phyloP scores from a whole-genome alignment of 2,329 filamentous ascomycete genomes.

The Trichocomaceae sp. region DNA sequence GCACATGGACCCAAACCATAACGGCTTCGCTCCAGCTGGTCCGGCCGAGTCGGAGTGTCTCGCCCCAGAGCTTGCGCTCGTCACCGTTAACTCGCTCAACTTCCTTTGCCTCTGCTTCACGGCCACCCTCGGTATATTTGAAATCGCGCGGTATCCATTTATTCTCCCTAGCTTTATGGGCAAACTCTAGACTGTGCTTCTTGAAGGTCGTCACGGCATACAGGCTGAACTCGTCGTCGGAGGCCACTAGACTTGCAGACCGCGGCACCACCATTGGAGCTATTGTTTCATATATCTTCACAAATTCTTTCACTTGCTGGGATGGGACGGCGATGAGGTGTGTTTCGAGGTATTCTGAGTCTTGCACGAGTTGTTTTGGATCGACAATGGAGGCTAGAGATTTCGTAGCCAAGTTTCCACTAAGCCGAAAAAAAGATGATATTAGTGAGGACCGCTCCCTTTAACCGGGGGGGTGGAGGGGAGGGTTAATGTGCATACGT shows the following conservation, averaged over 20 bases:
- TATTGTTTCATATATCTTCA: constrained; percentile 81
- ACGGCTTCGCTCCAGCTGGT: constrained; percentile 95
- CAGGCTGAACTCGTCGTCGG: constrained; percentile 83
- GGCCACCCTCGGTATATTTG: constrained; percentile 83
- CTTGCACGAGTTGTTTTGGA: constrained; percentile 69
- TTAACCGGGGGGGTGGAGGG: too few relatives aligned
- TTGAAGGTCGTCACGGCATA: constrained; percentile 91
- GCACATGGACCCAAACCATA: constrained; percentile 91
- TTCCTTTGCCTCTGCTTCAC: constrained; percentile 82
- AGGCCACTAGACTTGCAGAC: constrained; percentile 69
- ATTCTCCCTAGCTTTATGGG: constrained; percentile 84
- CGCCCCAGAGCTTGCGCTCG: constrained; percentile 86
- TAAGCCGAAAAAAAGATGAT: constrained; percentile 27
- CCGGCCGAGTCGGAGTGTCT: constrained; percentile 76
- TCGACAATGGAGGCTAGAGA: constrained; percentile 86
- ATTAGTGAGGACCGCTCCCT: neutral
- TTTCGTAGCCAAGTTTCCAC: constrained; percentile 88
- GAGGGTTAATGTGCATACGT: constrained; percentile 51
- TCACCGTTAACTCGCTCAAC: constrained; percentile 74
- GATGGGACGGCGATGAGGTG: constrained; percentile 85
- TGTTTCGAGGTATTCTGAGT: constrained; percentile 95
- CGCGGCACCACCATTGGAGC: constrained; percentile 89
- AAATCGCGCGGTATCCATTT: constrained; percentile 95
- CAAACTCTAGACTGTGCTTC: constrained; percentile 78
- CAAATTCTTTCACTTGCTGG: constrained; percentile 75